Conservation (phyloP, 2,329 filamentous ascomycete genomes). For the Phaeosphaeriaceae sp. region DNA sequence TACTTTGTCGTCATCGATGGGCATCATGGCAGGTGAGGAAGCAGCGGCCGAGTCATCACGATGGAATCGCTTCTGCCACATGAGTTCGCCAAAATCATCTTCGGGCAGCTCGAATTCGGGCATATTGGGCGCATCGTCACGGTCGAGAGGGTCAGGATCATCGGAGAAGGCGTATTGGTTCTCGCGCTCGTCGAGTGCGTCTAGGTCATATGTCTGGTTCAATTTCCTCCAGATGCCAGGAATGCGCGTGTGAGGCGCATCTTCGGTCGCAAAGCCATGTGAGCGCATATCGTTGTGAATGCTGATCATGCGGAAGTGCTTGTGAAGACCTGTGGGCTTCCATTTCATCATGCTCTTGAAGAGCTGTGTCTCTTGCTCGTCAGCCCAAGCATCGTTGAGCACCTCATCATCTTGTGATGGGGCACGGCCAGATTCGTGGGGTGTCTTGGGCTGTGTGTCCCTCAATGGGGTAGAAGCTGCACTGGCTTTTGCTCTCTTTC, state of each 20-base stretch:
- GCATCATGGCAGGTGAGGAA: conserved; percentile 40
- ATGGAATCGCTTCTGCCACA: conserved; percentile 52
- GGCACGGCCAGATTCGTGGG: conserved; percentile 44
- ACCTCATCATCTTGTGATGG: conserved; percentile 64
- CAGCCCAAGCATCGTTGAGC: conserved; percentile 82
- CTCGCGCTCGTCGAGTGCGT: conserved; percentile 83
- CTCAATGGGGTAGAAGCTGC: conserved; percentile 62
- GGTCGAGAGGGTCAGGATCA: conserved; percentile 59
- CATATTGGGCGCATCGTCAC: conserved; percentile 37
- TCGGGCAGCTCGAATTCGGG: conserved; percentile 53
- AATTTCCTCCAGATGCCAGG: conserved; percentile 93
- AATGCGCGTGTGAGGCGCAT: conserved; percentile 81
- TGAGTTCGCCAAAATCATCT: conserved; percentile 52
- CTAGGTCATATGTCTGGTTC: conserved; percentile 80
- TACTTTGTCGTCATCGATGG: conserved; percentile 40
- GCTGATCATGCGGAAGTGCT: conserved; percentile 60
- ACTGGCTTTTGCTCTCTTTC: conserved; percentile 68
- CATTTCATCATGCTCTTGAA: conserved; percentile 92
- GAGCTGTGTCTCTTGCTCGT: conserved; percentile 90
- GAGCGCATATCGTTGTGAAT: conserved; percentile 47
- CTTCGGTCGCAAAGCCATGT: conserved; percentile 71
- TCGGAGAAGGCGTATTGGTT: conserved; percentile 62
- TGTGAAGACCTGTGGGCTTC: conserved; percentile 83
- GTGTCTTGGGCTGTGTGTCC: conserved; percentile 50
- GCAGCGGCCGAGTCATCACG: conserved; percentile 30